Conservation (phyloP, 192 early-diverging fungal species). For the Powellomyces hirtus region DNA sequence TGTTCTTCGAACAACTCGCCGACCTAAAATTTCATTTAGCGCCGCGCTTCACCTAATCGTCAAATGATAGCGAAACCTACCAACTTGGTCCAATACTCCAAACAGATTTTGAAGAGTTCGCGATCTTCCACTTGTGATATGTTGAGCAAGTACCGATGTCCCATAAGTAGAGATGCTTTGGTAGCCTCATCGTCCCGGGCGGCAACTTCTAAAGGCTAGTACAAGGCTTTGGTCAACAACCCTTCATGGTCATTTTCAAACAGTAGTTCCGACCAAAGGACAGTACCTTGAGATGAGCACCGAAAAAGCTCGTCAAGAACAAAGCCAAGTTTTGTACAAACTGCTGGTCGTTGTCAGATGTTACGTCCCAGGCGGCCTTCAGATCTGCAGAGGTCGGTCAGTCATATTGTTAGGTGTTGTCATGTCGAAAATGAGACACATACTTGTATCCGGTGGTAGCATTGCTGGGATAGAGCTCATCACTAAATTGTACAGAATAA, state of each 20-base stretch:
- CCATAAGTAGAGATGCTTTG: conserved; percentile 51
- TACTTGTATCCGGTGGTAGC: conserved; percentile 69
- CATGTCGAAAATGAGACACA: conserved; percentile 16
- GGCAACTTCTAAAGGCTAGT: conserved; percentile 34
- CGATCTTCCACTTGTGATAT: conserved; percentile 92
- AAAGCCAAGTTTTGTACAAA: conserved; percentile 95
- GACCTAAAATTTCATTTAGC: conserved; percentile 37
- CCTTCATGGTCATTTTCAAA: not conserved
- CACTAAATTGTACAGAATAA: conserved; percentile 79
- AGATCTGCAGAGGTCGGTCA: not conserved
- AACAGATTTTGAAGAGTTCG: conserved; percentile 96
- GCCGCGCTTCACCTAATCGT: not conserved
- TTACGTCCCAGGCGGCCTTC: conserved; percentile 69
- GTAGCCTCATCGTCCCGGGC: conserved; percentile 9
- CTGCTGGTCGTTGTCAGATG: conserved; percentile 85
- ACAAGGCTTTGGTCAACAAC: not conserved
- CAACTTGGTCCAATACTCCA: conserved; percentile 97
- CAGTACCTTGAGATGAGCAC: conserved; percentile 79
- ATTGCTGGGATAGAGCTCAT: conserved; percentile 67
- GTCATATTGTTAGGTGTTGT: too few relatives aligned
- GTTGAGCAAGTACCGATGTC: conserved; percentile 87
- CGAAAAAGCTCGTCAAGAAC: conserved; percentile 86
- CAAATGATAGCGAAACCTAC: conserved; percentile 35
- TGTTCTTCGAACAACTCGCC: conserved; percentile 89
- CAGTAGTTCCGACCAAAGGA: not conserved